Conservation (phyloP, 352 stramenopile species). For the Pythium insidiosum region DNA sequence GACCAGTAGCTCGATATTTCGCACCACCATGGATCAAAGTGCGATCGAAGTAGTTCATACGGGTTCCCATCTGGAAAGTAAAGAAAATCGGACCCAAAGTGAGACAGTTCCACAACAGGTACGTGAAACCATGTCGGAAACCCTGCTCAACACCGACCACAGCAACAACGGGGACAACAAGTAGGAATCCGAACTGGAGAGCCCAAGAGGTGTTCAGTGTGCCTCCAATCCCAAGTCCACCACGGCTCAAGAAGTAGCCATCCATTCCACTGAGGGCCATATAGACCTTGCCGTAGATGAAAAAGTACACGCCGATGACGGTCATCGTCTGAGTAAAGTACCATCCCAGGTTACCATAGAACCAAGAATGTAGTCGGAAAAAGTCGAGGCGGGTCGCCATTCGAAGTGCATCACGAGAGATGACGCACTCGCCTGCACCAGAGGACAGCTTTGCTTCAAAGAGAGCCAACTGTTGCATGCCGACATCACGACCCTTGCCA, state of each 20-base stretch:
- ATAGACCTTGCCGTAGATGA: slow-evolving; percentile 97
- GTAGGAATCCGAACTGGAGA: slow-evolving; percentile 93
- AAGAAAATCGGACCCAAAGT: slow-evolving; percentile 99
- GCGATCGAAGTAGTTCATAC: slow-evolving; percentile 98
- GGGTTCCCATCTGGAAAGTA: slow-evolving; percentile 99
- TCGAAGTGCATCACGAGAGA: slow-evolving; percentile 94
- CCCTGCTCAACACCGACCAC: slow-evolving; percentile 96
- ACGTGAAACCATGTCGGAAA: slow-evolving; percentile 90
- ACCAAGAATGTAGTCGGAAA: slow-evolving; percentile 95
- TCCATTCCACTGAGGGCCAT: slow-evolving; percentile 93
- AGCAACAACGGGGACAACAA: slow-evolving; percentile 96
- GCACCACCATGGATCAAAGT: slow-evolving; percentile 96
- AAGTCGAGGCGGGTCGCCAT: slow-evolving; percentile 96
- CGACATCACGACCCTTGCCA: slow-evolving; percentile 97
- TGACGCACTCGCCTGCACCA: slow-evolving; percentile 95
- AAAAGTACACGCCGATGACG: slow-evolving; percentile 96
- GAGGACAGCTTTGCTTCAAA: slow-evolving; percentile 98
- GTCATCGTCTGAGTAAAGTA: slow-evolving; percentile 98
- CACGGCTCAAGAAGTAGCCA: slow-evolving; percentile 85
- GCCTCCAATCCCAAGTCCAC: slow-evolving; percentile 91
- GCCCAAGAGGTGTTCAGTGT: slow-evolving; percentile 95
- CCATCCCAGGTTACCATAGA: slow-evolving; percentile 98
- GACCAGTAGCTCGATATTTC: slow-evolving; percentile 96
- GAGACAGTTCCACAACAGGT: slow-evolving; percentile 92
- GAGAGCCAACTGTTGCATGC: slow-evolving; percentile 97